Conservation (phyloP, 2,329 filamentous ascomycete genomes). For the Ceratocystis harringtonii region DNA sequence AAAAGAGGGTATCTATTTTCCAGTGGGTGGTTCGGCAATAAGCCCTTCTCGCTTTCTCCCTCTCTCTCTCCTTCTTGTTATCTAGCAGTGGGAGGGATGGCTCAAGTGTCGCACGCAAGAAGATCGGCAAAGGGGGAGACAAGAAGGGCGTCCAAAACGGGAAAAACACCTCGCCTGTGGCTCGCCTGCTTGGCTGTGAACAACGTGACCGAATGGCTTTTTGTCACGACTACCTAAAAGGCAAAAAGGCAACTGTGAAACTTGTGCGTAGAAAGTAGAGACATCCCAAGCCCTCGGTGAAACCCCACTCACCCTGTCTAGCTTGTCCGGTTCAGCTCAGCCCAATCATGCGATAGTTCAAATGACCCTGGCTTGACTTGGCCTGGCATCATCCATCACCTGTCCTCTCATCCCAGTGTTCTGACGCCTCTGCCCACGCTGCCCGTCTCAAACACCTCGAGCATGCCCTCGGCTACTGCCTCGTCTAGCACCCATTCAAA, state of each 20-base stretch:
- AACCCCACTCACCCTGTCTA: slow-evolving; percentile 16
- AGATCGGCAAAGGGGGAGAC: slow-evolving; percentile 1
- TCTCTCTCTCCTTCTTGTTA: too few relatives aligned
- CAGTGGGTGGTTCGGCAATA: not conserved
- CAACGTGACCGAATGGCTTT: not conserved
- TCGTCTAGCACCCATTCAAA: slow-evolving; percentile 61
- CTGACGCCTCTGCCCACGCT: slow-evolving; percentile 48
- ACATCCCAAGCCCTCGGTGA: not conserved
- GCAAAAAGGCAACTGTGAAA: not conserved
- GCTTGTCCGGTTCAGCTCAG: too few relatives aligned
- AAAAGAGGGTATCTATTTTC: too few relatives aligned
- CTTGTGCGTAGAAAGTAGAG: not conserved
- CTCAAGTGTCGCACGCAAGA: not conserved
- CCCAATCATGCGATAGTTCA: too few relatives aligned
- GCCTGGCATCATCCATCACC: slow-evolving; percentile 25
- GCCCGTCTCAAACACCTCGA: slow-evolving; percentile 61
- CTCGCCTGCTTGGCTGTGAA: slow-evolving; percentile 13
- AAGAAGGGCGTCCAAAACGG: not conserved
- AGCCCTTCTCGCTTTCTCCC: not conserved
- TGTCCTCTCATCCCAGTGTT: slow-evolving; percentile 26
- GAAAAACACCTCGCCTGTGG: slow-evolving; percentile 6
- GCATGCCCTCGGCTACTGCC: slow-evolving; percentile 51
- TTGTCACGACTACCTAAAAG: not conserved
- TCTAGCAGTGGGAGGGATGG: not conserved
- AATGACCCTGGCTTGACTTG: slow-evolving; percentile 10